These are phyloP conservation scores for Serendipita sp. DNA, from an alignment of 768 basidiomycete genomes.

Conservation along the genomic window DNA sequence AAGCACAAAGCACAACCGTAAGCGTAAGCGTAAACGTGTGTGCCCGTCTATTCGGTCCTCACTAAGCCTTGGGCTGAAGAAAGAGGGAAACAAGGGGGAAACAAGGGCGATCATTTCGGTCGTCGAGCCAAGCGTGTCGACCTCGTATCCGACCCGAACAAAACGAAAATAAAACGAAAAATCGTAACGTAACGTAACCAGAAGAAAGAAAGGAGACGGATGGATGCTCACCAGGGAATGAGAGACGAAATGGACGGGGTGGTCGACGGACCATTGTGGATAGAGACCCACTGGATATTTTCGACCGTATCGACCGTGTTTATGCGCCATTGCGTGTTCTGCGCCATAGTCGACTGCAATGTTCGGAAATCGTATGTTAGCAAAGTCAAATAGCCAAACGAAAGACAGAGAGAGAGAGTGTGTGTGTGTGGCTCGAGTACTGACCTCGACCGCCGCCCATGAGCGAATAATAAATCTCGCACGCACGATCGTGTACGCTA, in stretches of 20 bases:
- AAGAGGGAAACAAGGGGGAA: too few species aligned
- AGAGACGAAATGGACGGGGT: constrained; percentile 33
- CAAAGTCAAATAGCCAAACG: not conserved
- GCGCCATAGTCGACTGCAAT: constrained; percentile 31
- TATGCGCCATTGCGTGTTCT: constrained; percentile 23
- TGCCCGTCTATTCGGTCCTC: too few species aligned
- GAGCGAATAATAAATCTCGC: constrained; percentile 32
- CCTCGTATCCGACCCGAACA: too few species aligned
- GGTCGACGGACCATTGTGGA: constrained; percentile 27
- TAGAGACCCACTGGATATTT: constrained; percentile 25
- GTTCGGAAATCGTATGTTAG: not conserved
- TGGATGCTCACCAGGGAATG: constrained; percentile 28
- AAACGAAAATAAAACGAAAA: not conserved
- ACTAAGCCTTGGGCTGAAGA: too few species aligned
- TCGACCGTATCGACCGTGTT: constrained; percentile 29
- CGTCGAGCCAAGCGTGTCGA: too few species aligned
- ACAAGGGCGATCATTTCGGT: too few species aligned
- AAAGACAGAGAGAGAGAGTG: too few species aligned
- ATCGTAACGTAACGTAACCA: not conserved
- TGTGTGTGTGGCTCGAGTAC: not conserved
- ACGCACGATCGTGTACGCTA: constrained; percentile 36
- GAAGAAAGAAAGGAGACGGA: not conserved
- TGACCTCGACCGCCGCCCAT: constrained; percentile 23
- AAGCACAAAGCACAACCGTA: too few species aligned
- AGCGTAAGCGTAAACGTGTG: too few species aligned